A percentile compares a stretch with the other conserved stretches of the same genome.
phyloP scores from a whole-genome alignment of 768 basidiomycete species.

The Leccinum rimulosum region DNA sequence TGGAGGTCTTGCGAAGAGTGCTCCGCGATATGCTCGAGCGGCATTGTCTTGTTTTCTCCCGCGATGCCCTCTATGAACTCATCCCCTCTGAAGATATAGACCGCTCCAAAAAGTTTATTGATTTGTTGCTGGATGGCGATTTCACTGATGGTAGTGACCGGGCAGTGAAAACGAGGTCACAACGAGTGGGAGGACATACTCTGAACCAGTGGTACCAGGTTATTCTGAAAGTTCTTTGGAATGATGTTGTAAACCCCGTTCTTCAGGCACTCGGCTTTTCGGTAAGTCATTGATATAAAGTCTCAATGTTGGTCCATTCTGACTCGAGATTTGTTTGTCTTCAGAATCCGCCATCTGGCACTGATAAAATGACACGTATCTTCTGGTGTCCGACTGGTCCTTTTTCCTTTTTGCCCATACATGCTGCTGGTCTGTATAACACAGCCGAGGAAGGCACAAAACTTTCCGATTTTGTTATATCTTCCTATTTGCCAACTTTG shows the following conservation, averaged over 20 bases:
- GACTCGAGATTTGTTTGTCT: background rate
- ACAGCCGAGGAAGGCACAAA: background rate
- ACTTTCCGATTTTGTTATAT: background rate
- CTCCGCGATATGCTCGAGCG: background rate
- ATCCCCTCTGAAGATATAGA: background rate
- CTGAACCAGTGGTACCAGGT: background rate
- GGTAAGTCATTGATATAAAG: background rate
- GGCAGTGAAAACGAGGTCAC: background rate
- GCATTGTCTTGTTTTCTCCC: background rate
- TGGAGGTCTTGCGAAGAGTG: background rate
- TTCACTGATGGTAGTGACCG: background rate
- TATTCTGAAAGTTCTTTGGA: background rate
- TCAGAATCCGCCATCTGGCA: background rate
- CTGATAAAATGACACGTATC: background rate
- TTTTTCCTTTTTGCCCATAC: background rate
- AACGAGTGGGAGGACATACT: background rate
- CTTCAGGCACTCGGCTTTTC: background rate
- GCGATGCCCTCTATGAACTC: background rate
- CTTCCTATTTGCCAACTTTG: background rate
- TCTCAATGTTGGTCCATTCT: background rate
- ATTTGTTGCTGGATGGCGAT: background rate
- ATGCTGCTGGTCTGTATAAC: background rate
- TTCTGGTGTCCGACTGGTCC: background rate
- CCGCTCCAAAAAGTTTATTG: background rate
- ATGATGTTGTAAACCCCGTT: background rate